phyloP scores from a whole-genome alignment of 192 early-diverging fungal species.

The Gamsiella multidivaricata region DNA sequence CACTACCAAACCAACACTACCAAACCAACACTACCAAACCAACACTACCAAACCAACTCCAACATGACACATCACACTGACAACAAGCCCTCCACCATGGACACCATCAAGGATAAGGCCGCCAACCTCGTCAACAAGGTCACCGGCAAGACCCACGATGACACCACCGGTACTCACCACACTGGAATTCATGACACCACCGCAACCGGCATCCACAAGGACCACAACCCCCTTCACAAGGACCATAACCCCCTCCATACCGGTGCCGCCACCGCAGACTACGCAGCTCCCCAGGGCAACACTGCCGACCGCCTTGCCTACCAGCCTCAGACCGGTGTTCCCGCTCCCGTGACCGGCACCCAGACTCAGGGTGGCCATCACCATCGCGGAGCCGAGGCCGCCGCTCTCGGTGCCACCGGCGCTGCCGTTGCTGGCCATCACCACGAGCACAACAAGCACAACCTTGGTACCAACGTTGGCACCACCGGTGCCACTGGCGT shows the following conservation, averaged over 20 bases:
- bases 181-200: not conserved
- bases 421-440: not conserved
- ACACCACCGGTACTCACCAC: not conserved
- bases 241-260: conserved; percentile 16
- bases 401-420: not conserved
- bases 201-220: not conserved
- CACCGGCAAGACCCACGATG: conserved; percentile 18
- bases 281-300: conserved; percentile 21
- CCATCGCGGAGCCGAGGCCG: not conserved
- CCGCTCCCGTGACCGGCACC: not conserved
- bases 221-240: not conserved
- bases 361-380: not conserved
- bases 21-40: conserved; percentile 28
- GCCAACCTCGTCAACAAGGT: conserved; percentile 25
- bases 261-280: conserved; percentile 11
- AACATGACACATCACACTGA: conserved; percentile 4
- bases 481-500: no score
- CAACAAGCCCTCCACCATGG: conserved; percentile 35
- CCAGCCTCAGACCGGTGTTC: conserved; percentile 5
- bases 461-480: no score
- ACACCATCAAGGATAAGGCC: conserved; percentile 38
- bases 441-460: no score
- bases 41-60: not conserved
- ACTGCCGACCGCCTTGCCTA: conserved; percentile 22
- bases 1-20: no score